Evolutionary conservation across 148 eudicot genomes (phyloP), one percentile per base, ranked within the genome.

Genomic region (Euryodendron excelsum): DNA sequence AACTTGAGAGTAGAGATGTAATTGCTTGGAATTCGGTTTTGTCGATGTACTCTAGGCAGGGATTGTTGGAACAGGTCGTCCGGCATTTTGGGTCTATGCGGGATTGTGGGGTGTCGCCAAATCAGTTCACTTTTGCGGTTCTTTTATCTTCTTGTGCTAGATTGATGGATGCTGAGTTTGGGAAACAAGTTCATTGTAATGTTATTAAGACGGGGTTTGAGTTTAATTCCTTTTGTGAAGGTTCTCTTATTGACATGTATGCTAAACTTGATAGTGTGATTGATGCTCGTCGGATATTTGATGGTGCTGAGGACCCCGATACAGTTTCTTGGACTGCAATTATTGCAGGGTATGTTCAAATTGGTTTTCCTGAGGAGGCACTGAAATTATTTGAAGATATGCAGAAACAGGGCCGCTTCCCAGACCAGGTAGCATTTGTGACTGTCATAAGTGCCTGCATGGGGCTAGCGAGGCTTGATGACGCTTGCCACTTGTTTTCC

Each of bases 241-340:
- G 98, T 82, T 88, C 98, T 17, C 84, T 94, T 75, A 81, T 91
- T 76, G 97, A 91, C 75, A 85, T 94, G 90, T 94, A 94, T 86
- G 90, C 90, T 31, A 94, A 92, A 80, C 83, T 90, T 77, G 72
- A 82, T 34, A 63, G 52, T 59, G 58, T 92, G 65, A 60, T 31
- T 41, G 92, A 87, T 79, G 98, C 98, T 27, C 83, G 82, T 75
- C 85, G 74, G 77, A 78, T 94, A 84, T 90, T 92, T 84, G 92
- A 92, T 78, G 79, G 72, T 36, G 74, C 80, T 10, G 75, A 75
- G 14, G 79, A 67, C 39, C 90, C 91, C 0, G 90, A 87, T 83
- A 86, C 86, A 53, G 89, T 90, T 73, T 87, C 94, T 18, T 93
- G 92, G 91, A 95, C 98, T 63, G 90, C 92, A 12, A 90, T 95